A percentile compares a stretch with the other conserved stretches of the same genome.
These are phyloP conservation scores for Viridothelium virens DNA, from an alignment of 495 filamentous ascomycete species.

Conservation along the genomic window DNA sequence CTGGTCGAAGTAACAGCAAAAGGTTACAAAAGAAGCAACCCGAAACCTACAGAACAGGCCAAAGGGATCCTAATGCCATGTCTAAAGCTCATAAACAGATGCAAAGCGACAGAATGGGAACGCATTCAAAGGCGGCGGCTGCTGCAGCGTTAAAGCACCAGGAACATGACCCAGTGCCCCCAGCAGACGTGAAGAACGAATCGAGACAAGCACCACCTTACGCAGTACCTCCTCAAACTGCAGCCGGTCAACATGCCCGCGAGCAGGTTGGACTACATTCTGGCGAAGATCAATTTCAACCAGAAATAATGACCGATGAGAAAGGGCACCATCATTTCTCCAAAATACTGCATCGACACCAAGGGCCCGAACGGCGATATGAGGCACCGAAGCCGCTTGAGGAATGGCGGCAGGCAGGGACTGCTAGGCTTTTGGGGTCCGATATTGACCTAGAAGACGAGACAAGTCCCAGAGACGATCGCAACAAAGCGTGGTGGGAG, in stretches of 20 bases:
- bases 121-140: constrained; percentile 12
- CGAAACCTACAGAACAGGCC: constrained; percentile 16
- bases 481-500: constrained; percentile 34
- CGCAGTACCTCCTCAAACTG: constrained; percentile 26
- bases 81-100: constrained; percentile 24
- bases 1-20: constrained; percentile 21
- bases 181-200: constrained; percentile 18
- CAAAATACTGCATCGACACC: constrained; percentile 27
- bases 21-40: constrained; percentile 25
- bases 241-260: constrained; percentile 20
- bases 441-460: constrained; percentile 30
- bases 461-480: constrained; percentile 9
- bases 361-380: constrained; percentile 25
- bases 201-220: constrained; percentile 18
- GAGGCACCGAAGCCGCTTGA: constrained; percentile 27
- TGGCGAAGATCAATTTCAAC: constrained; percentile 10
- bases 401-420: constrained; percentile 32
- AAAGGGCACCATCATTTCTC: constrained; percentile 25
- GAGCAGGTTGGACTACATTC: constrained; percentile 29
- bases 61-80: constrained; percentile 22
- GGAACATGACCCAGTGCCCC: constrained; percentile 23
- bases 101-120: constrained; percentile 26
- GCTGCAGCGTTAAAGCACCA: constrained; percentile 11
- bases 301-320: constrained; percentile 1
- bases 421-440: constrained; percentile 21